phyloP scores from a whole-genome alignment of 2,329 filamentous ascomycete genomes.

The Teratosphaeriaceae sp. region DNA sequence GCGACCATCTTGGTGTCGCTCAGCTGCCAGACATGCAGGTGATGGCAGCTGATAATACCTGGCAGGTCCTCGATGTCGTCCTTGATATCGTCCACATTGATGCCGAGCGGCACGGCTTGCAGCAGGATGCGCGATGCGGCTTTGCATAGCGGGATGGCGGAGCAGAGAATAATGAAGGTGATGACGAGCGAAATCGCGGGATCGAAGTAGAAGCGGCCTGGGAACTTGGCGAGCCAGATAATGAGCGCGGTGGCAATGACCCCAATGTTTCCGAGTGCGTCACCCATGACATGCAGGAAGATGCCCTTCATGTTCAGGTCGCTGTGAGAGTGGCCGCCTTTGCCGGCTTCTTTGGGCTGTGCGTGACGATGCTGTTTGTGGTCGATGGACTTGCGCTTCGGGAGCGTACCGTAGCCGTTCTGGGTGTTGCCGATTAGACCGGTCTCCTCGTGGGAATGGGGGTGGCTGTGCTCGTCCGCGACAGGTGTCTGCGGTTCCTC shows the following conservation, averaged over 20 bases:
- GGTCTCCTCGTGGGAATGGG: conserved; percentile 20
- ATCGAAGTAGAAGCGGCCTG: conserved; percentile 80
- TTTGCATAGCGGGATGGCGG: conserved; percentile 70
- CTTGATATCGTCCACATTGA: conserved; percentile 83
- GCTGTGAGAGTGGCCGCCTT: conserved; percentile 65
- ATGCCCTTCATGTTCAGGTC: conserved; percentile 92
- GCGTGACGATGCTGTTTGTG: conserved; percentile 66
- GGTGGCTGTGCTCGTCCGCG: conserved; percentile 26
- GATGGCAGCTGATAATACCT: conserved; percentile 85
- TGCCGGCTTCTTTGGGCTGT: conserved; percentile 57
- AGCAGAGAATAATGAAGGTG: conserved; percentile 66
- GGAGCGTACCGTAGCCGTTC: conserved; percentile 23
- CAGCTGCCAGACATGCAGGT: conserved; percentile 96
- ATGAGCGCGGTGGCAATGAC: conserved; percentile 76
- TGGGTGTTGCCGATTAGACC: conserved; percentile 18
- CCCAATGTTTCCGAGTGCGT: conserved; percentile 79
- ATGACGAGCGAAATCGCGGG: conserved; percentile 91
- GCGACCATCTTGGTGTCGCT: conserved; percentile 92
- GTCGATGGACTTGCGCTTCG: conserved; percentile 28
- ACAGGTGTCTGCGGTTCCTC: conserved; percentile 31
- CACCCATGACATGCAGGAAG: conserved; percentile 66
- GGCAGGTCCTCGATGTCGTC: conserved; percentile 82
- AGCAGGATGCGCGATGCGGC: conserved; percentile 82
- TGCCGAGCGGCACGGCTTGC: conserved; percentile 84
- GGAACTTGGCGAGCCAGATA: conserved; percentile 84